Conservation (phyloP, 2,329 filamentous ascomycete genomes). For the Dryadomyces sulphureus region DNA sequence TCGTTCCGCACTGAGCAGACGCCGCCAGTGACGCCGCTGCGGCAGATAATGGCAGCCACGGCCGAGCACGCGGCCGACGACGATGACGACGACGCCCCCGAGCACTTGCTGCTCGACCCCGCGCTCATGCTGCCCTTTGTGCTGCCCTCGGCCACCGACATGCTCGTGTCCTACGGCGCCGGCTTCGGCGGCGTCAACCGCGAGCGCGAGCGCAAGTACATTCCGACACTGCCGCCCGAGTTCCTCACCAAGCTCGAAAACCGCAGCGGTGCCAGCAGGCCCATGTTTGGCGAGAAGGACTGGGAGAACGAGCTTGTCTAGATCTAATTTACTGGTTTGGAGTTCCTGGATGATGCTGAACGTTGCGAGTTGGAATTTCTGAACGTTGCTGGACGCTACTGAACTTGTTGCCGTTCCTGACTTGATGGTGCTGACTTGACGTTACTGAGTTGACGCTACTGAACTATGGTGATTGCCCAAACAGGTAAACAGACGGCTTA, state of each 20-base stretch:
- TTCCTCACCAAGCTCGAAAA: constrained; percentile 77
- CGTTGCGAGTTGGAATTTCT: too few species aligned
- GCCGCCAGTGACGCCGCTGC: constrained; percentile 29
- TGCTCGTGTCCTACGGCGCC: constrained; percentile 89
- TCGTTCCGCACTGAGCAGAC: not conserved
- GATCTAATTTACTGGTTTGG: too few species aligned
- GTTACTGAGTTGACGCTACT: too few species aligned
- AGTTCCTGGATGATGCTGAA: too few species aligned
- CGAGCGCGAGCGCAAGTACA: constrained; percentile 87
- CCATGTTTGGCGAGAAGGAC: constrained; percentile 48
- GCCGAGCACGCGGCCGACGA: constrained; percentile 25
- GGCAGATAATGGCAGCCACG: constrained; percentile 22
- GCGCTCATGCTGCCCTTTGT: constrained; percentile 88
- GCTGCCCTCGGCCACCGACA: constrained; percentile 91
- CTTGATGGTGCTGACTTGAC: too few species aligned
- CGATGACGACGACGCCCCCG: constrained; percentile 54
- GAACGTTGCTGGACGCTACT: too few species aligned
- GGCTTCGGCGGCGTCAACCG: constrained; percentile 87
- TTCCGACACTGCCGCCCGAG: constrained; percentile 86
- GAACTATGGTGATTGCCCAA: too few species aligned
- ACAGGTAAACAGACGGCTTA: not conserved
- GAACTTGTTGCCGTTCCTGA: too few species aligned
- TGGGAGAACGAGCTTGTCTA: constrained; percentile 52
- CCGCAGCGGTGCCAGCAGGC: constrained; percentile 28
- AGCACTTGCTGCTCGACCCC: constrained; percentile 71